phyloP scores from a whole-genome alignment of 768 basidiomycete species.

The Kwoniella sp. region DNA sequence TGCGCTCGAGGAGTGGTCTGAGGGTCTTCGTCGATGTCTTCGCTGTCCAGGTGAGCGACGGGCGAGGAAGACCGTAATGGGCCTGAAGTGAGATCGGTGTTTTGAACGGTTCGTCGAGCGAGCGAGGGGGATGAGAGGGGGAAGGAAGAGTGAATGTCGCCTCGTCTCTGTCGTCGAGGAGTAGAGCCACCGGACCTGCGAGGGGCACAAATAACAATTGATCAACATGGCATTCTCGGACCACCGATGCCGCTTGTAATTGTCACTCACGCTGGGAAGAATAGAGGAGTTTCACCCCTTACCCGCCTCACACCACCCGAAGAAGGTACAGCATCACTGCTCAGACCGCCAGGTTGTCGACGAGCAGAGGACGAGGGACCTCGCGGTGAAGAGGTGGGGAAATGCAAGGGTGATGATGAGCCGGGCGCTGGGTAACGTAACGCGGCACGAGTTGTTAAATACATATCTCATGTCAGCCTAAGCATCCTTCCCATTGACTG shows the following conservation, averaged over 20 bases:
- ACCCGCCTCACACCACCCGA: slow-evolving; percentile 20
- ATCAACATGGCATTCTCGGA: not conserved
- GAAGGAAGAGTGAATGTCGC: slow-evolving; percentile 86
- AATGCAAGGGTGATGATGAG: slow-evolving; percentile 43
- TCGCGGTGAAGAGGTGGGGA: slow-evolving; percentile 41
- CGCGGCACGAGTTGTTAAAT: no score
- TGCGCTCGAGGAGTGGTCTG: slow-evolving; percentile 27
- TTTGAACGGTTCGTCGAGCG: slow-evolving; percentile 58
- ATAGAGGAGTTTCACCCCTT: slow-evolving; percentile 54
- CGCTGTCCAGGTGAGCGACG: slow-evolving; percentile 18
- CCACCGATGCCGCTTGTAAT: no score
- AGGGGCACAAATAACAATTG: slow-evolving; percentile 17
- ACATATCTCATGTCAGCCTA: no score
- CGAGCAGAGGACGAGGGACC: slow-evolving; percentile 21
- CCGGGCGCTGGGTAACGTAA: slow-evolving; percentile 19
- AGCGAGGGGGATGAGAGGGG: slow-evolving; percentile 61
- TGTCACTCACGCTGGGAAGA: slow-evolving; percentile 57
- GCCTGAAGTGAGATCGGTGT: slow-evolving; percentile 61
- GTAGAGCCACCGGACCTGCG: slow-evolving; percentile 60
- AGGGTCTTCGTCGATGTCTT: slow-evolving; percentile 20
- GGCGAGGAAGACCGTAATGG: slow-evolving; percentile 59
- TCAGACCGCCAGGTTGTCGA: slow-evolving; percentile 16
- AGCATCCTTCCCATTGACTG: no score
- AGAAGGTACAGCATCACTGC: slow-evolving; percentile 8
- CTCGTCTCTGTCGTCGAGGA: slow-evolving; percentile 71